Conservation (phyloP, 2,329 filamentous ascomycete species). For the Thyridium curvatum region DNA sequence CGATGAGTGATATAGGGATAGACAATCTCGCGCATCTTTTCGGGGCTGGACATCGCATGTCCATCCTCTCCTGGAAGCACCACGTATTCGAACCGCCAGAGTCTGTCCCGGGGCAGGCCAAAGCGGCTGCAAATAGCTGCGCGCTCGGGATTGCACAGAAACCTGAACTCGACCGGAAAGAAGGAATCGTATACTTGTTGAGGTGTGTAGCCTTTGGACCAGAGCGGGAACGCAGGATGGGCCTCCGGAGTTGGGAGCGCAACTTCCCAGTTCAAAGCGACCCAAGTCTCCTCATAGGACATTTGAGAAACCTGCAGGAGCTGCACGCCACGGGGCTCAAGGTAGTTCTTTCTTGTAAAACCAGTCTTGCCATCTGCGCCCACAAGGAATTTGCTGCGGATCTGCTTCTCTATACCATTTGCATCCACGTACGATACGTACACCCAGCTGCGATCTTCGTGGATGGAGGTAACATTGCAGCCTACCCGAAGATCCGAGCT, state of each 20-base stretch:
- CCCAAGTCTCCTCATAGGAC: too few species aligned
- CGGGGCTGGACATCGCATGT: too few species aligned
- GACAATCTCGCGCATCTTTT: too few species aligned
- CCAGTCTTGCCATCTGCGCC: conserved; percentile 22
- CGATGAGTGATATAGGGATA: too few species aligned
- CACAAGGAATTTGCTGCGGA: not conserved
- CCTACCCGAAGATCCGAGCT: too few species aligned
- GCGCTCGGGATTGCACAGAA: conserved; percentile 17
- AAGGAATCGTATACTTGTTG: conserved; percentile 19
- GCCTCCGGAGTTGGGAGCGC: conserved; percentile 15
- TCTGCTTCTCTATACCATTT: not conserved
- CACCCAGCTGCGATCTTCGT: too few species aligned
- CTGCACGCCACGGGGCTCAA: conserved; percentile 14
- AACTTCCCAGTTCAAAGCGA: conserved; percentile 16
- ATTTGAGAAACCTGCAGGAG: not conserved
- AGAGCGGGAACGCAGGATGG: conserved; percentile 20
- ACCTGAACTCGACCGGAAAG: conserved; percentile 19
- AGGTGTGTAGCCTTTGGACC: conserved; percentile 17
- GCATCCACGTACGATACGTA: not conserved
- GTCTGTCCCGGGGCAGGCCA: conserved; percentile 15
- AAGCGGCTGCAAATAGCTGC: conserved; percentile 19
- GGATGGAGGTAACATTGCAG: too few species aligned
- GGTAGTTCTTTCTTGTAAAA: conserved; percentile 12
- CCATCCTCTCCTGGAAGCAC: too few species aligned
- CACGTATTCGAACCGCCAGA: conserved; percentile 22